A percentile compares a stretch with the other conserved stretches of the same genome.
These are phyloP conservation scores for Byssochlamys sp. DNA, from an alignment of 2,329 filamentous ascomycete genomes.

Conservation along the genomic window DNA sequence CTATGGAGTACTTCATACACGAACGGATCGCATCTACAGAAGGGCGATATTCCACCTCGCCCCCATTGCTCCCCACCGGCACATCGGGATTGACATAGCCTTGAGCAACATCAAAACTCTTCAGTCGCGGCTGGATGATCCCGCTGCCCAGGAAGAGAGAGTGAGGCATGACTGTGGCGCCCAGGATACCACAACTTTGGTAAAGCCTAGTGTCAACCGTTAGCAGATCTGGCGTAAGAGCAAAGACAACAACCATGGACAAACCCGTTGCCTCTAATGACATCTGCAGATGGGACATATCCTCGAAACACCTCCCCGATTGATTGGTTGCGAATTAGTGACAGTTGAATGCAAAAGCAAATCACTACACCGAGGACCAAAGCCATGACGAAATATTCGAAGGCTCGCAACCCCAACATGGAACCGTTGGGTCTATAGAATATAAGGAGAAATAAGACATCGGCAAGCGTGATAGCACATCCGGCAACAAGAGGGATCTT, in stretches of 20 bases:
- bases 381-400: constrained; percentile 46
- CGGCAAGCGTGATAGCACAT: constrained; percentile 48
- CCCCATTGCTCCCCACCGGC: constrained; percentile 25
- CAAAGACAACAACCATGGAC: constrained; percentile 5
- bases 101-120: constrained; percentile 37
- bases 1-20: constrained; percentile 63
- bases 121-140: constrained; percentile 46
- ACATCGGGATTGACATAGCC: constrained; percentile 26
- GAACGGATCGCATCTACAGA: constrained; percentile 62
- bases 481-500: constrained; percentile 45
- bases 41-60: constrained; percentile 57
- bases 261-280: constrained; percentile 44
- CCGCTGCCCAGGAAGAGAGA: constrained; percentile 49
- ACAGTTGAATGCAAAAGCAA: constrained; percentile 50
- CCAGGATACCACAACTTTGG: constrained; percentile 45
- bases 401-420: constrained; percentile 43
- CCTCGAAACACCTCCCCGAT: constrained; percentile 46
- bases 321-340: constrained; percentile 40
- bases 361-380: constrained; percentile 48
- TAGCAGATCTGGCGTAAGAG: background rate
- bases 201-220: constrained; percentile 34
- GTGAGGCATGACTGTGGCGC: constrained; percentile 52
- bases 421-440: constrained; percentile 46
- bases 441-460: constrained; percentile 48
- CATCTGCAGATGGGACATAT: constrained; percentile 45